These are phyloP conservation scores for Ceratobasidium sp. DNA, from an alignment of 1,284 basidiomycete genomes.

Conservation along the genomic window DNA sequence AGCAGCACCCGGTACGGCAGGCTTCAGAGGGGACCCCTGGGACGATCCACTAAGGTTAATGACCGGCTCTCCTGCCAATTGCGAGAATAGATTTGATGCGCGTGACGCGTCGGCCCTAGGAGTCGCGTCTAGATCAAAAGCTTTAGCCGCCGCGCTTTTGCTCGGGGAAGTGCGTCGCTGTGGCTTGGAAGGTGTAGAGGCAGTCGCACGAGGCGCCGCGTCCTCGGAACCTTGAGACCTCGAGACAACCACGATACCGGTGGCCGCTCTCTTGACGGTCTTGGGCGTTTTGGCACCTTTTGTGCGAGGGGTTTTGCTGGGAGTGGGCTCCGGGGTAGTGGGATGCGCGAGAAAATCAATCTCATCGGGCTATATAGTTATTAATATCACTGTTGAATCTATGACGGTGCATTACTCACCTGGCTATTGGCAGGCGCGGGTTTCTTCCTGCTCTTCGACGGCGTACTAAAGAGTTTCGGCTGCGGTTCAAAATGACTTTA, in stretches of 20 bases:
- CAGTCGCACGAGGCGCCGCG: not conserved
- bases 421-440: not conserved
- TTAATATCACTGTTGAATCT: not conserved
- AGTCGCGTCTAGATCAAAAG: constrained; percentile 20
- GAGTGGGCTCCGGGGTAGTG: constrained; percentile 29
- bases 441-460: constrained; percentile 1
- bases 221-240: not conserved
- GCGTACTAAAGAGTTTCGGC: constrained; percentile 29
- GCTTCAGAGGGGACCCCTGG: not conserved
- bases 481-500: not conserved
- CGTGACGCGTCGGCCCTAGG: not conserved
- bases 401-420: not conserved
- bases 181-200: constrained; percentile 25
- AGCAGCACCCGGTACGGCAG: constrained; percentile 31
- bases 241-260: constrained; percentile 8
- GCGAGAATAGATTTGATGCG: constrained; percentile 2
- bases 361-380: constrained; percentile 9
- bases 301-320: constrained; percentile 31
- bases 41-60: not conserved
- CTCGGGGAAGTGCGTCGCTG: constrained; percentile 11
- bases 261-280: constrained; percentile 12
- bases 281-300: constrained; percentile 23
- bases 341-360: constrained; percentile 30
- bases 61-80: not conserved
- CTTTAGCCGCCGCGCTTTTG: not conserved